phyloP scores from a whole-genome alignment of 164 flowering plant species.

The Dillenia suffruticosa region DNA sequence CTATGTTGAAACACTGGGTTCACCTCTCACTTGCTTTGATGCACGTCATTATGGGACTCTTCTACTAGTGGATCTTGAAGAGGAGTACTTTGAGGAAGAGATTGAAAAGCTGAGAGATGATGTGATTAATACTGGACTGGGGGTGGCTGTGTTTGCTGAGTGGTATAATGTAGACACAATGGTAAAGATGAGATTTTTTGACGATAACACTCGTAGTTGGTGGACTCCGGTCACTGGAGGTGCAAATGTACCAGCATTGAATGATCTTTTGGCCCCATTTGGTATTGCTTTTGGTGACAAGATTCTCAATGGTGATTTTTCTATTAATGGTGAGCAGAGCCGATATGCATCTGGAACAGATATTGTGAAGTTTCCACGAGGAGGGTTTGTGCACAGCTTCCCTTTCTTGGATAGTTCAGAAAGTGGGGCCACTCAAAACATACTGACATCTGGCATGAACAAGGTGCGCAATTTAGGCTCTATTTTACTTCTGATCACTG shows the following conservation, averaged over 20 bases:
- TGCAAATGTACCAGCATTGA: slow-evolving; percentile 92
- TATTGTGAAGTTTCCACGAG: slow-evolving; percentile 77
- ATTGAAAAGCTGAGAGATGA: slow-evolving; percentile 82
- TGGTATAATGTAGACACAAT: slow-evolving; percentile 99
- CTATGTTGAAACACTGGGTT: slow-evolving; percentile 90
- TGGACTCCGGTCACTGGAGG: slow-evolving; percentile 99
- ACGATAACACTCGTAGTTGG: slow-evolving; percentile 98
- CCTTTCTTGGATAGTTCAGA: slow-evolving; percentile 85
- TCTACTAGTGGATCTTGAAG: slow-evolving; percentile 94
- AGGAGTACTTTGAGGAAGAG: slow-evolving; percentile 88
- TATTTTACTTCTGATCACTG: not conserved
- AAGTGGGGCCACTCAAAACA: slow-evolving; percentile 83
- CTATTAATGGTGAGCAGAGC: slow-evolving; percentile 83
- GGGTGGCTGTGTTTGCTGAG: slow-evolving; percentile 88
- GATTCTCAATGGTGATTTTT: slow-evolving; percentile 92
- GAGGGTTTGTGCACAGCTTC: slow-evolving; percentile 87
- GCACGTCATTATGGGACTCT: slow-evolving; percentile 96
- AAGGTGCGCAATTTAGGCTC: slow-evolving; percentile 42
- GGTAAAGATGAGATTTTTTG: slow-evolving; percentile 98
- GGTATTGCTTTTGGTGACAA: slow-evolving; percentile 98
- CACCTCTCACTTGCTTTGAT: slow-evolving; percentile 99
- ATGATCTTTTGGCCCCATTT: slow-evolving; percentile 92
- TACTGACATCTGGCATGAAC: slow-evolving; percentile 54
- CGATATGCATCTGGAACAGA: slow-evolving; percentile 98
- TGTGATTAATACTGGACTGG: slow-evolving; percentile 70